Percentiles rank a stretch among this genome's conserved stretches.
phyloP scores from a whole-genome alignment of 306 rosid species.

The Fragaria vesca region DNA sequence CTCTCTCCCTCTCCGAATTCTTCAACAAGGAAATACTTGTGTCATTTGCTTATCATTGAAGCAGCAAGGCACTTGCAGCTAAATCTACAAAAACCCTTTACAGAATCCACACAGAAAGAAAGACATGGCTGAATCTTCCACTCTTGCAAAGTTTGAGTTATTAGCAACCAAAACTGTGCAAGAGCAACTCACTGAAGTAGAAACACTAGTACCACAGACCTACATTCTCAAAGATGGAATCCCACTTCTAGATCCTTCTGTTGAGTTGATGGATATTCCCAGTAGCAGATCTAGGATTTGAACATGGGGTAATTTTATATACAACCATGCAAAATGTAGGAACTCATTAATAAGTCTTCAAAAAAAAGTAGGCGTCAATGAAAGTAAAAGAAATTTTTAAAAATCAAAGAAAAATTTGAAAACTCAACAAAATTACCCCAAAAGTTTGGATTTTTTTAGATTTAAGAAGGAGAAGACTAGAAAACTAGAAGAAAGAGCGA shows the following conservation, averaged over 20 bases:
- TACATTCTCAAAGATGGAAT: conserved; percentile 29
- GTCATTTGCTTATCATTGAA: background rate
- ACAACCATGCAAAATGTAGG: too few species aligned
- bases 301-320: too few species aligned
- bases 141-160: background rate
- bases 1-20: too few species aligned
- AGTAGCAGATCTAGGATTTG: too few species aligned
- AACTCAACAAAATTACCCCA: too few species aligned
- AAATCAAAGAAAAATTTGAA: too few species aligned
- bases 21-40: background rate
- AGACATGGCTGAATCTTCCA: conserved; percentile 4
- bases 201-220: conserved; percentile 27
- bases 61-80: background rate
- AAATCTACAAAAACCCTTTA: background rate
- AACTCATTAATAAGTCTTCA: too few species aligned
- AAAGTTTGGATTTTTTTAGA: too few species aligned
- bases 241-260: conserved; percentile 27
- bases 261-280: background rate
- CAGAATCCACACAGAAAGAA: conserved; percentile 8
- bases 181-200: conserved; percentile 20
- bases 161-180: conserved; percentile 17
- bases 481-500: too few species aligned
- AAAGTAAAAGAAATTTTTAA: too few species aligned
- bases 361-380: too few species aligned
- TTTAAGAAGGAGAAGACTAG: too few species aligned